phyloP scores from a whole-genome alignment of 2,329 filamentous ascomycete species.

The Thermomyces lanuginosus region DNA sequence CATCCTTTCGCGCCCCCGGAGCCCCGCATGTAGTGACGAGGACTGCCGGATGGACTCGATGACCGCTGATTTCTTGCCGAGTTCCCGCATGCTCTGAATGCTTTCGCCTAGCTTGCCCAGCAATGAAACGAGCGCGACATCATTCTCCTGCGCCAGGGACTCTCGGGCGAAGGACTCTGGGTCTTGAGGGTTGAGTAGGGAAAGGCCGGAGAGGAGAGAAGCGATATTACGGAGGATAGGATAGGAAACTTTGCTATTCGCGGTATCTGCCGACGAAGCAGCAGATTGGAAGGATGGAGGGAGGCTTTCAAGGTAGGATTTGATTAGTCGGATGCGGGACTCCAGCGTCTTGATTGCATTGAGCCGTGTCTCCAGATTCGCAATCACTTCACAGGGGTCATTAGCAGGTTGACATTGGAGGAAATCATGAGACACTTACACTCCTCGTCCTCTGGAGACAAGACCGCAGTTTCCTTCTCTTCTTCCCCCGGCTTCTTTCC shows the following conservation, averaged over 20 bases:
- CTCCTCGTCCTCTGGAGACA: constrained; percentile 49
- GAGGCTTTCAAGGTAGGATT: constrained; percentile 59
- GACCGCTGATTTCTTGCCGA: constrained; percentile 57
- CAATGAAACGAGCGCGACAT: constrained; percentile 63
- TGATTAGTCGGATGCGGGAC: constrained; percentile 54
- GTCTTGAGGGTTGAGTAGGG: constrained; percentile 61
- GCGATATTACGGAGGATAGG: constrained; percentile 75
- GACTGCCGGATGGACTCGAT: constrained; percentile 34
- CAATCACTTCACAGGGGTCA: constrained; percentile 33
- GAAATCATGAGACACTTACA: constrained; percentile 22
- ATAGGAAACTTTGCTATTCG: constrained; percentile 33
- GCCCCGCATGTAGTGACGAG: too few species aligned
- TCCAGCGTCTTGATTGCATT: constrained; percentile 93
- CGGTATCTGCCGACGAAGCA: too few species aligned
- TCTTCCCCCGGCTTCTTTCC: constrained; percentile 14
- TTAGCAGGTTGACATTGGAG: constrained; percentile 5
- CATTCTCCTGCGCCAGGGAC: constrained; percentile 61
- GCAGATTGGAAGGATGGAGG: constrained; percentile 48
- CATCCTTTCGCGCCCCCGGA: too few species aligned
- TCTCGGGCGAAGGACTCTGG: constrained; percentile 50
- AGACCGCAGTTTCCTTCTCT: constrained; percentile 15
- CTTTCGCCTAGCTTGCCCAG: constrained; percentile 61
- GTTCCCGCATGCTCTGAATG: constrained; percentile 51
- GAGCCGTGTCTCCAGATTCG: constrained; percentile 63
- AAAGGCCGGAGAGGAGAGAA: constrained; percentile 66